Base-by-base conservation (phyloP, 345 rosid genomes). In the Mallotus nudiflorus region DNA sequence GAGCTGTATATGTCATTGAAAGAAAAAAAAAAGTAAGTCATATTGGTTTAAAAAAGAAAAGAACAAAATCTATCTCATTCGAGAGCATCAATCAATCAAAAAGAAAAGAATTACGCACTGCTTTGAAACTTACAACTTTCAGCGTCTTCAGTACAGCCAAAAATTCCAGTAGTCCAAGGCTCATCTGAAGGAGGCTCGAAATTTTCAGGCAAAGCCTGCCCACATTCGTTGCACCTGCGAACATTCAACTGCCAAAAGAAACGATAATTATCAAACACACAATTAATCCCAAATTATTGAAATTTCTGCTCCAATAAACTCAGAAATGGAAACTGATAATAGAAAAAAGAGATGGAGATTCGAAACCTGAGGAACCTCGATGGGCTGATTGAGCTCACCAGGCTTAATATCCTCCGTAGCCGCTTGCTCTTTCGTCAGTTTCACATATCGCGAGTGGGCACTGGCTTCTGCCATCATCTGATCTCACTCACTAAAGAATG, bases 381-480 rank as follows among this genome's bases (percentile, higher is more conserved):
- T 86, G 6, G 99, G 99, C 78, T 89, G 99, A 84, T 92, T 95
- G 73, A 95, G 97, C 81, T 94, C 99, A 5, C 99, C 99, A 51
- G 99, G 93, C 81, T 76, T 88, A 62, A 91, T 87, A 68, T 94
- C 93, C 73, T 91, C 92, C 28, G 80, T 35, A 7, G 85, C 90
- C 20, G 78, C 83, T 73, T 91, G 98, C 22, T 89, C 98, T 72
- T 91, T 91, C 0, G 81, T 88, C 61, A 94, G 64, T 81, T 94
- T 94, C 65, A 94, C 98, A 68, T 94, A 94, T 20, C 84, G 74
- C 56, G 97, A 89, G 49, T 87, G 79, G n/a, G 77, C 83, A 49
- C 83, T 83, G 54, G 87, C 96, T 15, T 88, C 98, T 61, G 96
- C 89, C 98, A 91, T 93, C 98, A 91, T 93, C 82, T 82, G 68